A percentile compares a stretch with the other conserved stretches of the same genome.
Conservation (phyloP, 345 rosid genomes). For the Hirschfeldia incana region DNA sequence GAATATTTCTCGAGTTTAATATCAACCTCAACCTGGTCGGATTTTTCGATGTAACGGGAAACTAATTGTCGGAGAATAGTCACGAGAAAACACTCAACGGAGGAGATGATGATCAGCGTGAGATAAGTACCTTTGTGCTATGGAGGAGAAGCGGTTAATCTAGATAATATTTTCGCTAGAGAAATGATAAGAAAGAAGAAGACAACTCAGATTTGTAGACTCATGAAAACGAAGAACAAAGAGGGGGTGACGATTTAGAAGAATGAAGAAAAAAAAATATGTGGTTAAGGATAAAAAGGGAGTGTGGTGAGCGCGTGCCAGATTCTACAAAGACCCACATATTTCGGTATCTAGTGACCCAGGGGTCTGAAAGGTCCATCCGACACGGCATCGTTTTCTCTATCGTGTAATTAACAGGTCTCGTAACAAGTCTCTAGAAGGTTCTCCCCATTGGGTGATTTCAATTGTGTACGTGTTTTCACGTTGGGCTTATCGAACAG, state of each 20-base stretch:
- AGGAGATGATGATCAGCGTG: neutral
- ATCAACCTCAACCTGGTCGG: neutral
- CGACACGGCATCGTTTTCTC: neutral
- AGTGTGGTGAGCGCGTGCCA: slow-evolving; percentile 44
- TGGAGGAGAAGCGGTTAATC: neutral
- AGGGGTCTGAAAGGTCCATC: neutral
- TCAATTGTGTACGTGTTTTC: too few relatives aligned
- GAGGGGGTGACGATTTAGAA: neutral
- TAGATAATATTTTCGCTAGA: slow-evolving; percentile 6
- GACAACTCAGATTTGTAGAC: slow-evolving; percentile 28
- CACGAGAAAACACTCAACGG: neutral
- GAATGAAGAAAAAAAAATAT: neutral
- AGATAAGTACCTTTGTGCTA: slow-evolving; percentile 3
- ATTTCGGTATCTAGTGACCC: slow-evolving; percentile 5
- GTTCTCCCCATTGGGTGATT: too few relatives aligned
- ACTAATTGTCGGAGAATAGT: neutral
- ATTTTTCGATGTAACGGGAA: neutral
- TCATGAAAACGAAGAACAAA: neutral
- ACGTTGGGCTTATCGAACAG: too few relatives aligned
- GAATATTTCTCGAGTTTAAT: neutral
- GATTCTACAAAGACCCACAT: slow-evolving; percentile 3
- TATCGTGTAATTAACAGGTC: neutral
- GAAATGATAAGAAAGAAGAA: neutral
- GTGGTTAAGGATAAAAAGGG: slow-evolving; percentile 32
- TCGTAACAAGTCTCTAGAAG: neutral